phyloP scores from a whole-genome alignment of 2,329 filamentous ascomycete genomes.

The Aureobasidium sp. region DNA sequence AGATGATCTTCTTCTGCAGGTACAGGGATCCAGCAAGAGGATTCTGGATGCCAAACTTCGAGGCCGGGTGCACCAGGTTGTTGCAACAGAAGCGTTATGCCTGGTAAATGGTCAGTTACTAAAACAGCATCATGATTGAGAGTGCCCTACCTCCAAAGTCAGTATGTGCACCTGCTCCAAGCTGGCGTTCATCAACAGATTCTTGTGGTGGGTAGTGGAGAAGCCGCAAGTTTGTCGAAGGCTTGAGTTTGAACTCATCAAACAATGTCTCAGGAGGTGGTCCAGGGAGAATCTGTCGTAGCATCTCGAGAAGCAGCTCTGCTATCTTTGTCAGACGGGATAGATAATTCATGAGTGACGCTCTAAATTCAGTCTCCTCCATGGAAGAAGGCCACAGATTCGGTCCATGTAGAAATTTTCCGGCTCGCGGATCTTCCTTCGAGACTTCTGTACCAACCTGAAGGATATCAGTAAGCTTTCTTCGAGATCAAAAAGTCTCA shows the following conservation, averaged over 20 bases:
- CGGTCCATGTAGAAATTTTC: constrained; percentile 31
- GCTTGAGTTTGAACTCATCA: constrained; percentile 23
- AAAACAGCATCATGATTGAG: neutral
- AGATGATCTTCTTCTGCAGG: constrained; percentile 39
- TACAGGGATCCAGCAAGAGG: constrained; percentile 38
- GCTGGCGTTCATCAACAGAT: constrained; percentile 18
- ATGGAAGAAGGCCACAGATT: constrained; percentile 38
- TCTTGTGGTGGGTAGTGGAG: constrained; percentile 22
- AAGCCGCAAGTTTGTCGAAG: constrained; percentile 24
- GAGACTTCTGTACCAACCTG: constrained; percentile 26
- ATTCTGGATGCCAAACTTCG: constrained; percentile 35
- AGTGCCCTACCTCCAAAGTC: constrained; percentile 36
- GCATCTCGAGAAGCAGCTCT: neutral
- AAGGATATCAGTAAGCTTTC: constrained; percentile 12
- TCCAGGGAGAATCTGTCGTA: neutral
- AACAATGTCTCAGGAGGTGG: constrained; percentile 19
- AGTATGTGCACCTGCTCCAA: constrained; percentile 23
- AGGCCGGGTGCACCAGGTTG: constrained; percentile 38
- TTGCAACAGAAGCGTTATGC: constrained; percentile 39
- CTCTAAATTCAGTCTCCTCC: constrained; percentile 22
- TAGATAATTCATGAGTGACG: neutral
- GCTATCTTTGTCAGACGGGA: neutral
- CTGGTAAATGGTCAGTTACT: neutral
- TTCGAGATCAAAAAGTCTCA: neutral
- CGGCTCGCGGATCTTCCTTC: constrained; percentile 18